Base-by-base conservation (phyloP, 2,329 filamentous ascomycete species). In the Anthostomella pinea region DNA sequence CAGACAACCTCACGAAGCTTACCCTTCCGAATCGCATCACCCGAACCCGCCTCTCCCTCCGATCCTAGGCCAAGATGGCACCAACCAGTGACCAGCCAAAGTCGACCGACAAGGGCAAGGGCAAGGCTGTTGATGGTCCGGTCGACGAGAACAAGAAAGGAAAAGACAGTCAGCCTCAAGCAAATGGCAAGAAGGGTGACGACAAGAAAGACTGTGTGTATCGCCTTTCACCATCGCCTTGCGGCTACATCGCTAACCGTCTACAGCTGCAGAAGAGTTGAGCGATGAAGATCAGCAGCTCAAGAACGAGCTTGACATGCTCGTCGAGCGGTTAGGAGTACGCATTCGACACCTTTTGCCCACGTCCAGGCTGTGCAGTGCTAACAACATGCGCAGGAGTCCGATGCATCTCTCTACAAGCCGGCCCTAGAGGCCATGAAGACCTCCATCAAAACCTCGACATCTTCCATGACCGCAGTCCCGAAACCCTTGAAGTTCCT, bases 401-500 rank as follows among this genome's bases (percentile, higher is more conserved):
- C 84, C 50, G 86, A 97, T 68, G 75, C 77, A 50, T 82, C 81
- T 41, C 84, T 97, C 52, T 96, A 97, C 73, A 91, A 90, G 64
- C 80, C 90, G 41, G 86, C 93, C 36, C 74, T 98, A 52, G 90
- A 97, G 66, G 85, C 89, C 52, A 96, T 98, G 81, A 97, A 96
- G 73, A 88, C 83, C 58, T 94, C 88, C 61, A 98, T 98, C 75
- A 97, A 96, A 74, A 98, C 93, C 38, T 95, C 93, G 42, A 98
- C 93, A 51, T 97, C 90, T 41, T 98, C 94, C 29, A 98, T 98
- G 93, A 98, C 93, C 31, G 93, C 93, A 42, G 93, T 98, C 45
- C 93, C 94, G 16, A 98, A 98, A 69, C 93, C 93, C 21, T 77
- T 98, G 56, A 98, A 98, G 68, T 98, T 98, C 65, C 79, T 98